A percentile compares a stretch with the other conserved stretches of the same genome.
These are phyloP conservation scores for Diutina sp. DNA, from an alignment of 1,139 yeast genomes.

Conservation along the genomic window DNA sequence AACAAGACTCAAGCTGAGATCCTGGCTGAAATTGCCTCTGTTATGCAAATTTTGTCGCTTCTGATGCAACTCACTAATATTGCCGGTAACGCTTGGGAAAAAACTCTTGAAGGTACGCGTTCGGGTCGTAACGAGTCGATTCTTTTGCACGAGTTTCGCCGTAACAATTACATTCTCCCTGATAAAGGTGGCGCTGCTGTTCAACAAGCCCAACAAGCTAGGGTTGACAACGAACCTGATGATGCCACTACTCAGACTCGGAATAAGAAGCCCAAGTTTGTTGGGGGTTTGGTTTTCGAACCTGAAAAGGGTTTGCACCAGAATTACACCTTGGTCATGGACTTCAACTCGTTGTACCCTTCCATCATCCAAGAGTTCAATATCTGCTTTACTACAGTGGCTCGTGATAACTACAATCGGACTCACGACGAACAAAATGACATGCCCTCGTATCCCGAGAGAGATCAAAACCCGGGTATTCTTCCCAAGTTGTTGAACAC, in stretches of 20 bases:
- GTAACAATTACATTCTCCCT: slow-evolving; percentile 75
- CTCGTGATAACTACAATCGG: slow-evolving; percentile 40
- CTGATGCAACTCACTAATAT: slow-evolving; percentile 85
- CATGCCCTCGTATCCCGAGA: slow-evolving; percentile 59
- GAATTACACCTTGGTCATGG: slow-evolving; percentile 87
- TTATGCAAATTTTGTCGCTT: slow-evolving; percentile 74
- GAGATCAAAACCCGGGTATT: slow-evolving; percentile 58
- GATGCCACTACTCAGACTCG: slow-evolving; percentile 36
- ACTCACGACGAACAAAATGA: slow-evolving; percentile 47
- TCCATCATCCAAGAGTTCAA: slow-evolving; percentile 95
- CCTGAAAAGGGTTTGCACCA: slow-evolving; percentile 94
- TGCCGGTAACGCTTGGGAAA: slow-evolving; percentile 98
- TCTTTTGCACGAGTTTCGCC: slow-evolving; percentile 81
- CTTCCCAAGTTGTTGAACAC: slow-evolving; percentile 75
- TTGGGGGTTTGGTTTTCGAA: slow-evolving; percentile 95
- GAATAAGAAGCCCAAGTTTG: slow-evolving; percentile 71
- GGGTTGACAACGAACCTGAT: slow-evolving; percentile 17
- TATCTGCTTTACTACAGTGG: slow-evolving; percentile 93
- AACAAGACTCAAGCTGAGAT: slow-evolving; percentile 56
- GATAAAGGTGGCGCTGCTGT: slow-evolving; percentile 58
- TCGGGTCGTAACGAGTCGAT: slow-evolving; percentile 94
- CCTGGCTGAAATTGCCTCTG: slow-evolving; percentile 68
- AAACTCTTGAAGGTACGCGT: slow-evolving; percentile 87
- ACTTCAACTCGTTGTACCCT: slow-evolving; percentile 94
- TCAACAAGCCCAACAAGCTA: slow-evolving; percentile 25